These are phyloP conservation scores for Trypanosoma theileri DNA, from an alignment of 208 protist genomes.

Conservation along the genomic window DNA sequence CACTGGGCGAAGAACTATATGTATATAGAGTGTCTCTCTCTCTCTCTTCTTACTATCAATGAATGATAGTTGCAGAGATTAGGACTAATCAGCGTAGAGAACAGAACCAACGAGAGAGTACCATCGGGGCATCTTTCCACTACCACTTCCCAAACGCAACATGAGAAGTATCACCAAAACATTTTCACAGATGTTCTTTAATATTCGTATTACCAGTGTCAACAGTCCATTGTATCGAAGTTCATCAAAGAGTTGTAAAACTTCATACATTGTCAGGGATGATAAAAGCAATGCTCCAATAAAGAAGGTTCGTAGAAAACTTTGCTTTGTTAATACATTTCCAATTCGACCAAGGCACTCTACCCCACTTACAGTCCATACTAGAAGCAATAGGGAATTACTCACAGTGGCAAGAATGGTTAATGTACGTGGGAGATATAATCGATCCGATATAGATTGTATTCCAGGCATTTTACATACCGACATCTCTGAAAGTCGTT, in stretches of 20 bases:
- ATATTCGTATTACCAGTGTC: not conserved
- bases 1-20: too few relatives aligned
- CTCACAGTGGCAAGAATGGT: slow-evolving; percentile 9
- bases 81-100: not conserved
- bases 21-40: too few relatives aligned
- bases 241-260: slow-evolving; percentile 18
- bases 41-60: too few relatives aligned
- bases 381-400: slow-evolving; percentile 7
- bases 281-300: slow-evolving; percentile 6
- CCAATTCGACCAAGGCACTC: slow-evolving; percentile 19
- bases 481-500: slow-evolving; percentile 14
- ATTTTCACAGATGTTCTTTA: slow-evolving; percentile 20
- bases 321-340: slow-evolving; percentile 23
- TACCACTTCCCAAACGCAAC: slow-evolving; percentile 10
- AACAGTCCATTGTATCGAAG: slow-evolving; percentile 27
- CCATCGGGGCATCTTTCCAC: slow-evolving; percentile 18
- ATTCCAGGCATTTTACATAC: slow-evolving; percentile 3
- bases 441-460: not conserved
- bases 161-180: slow-evolving; percentile 12
- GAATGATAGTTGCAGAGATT: too few relatives aligned
- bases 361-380: slow-evolving; percentile 19
- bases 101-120: not conserved
- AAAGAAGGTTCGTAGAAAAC: slow-evolving; percentile 12
- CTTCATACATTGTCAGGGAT: slow-evolving; percentile 10
- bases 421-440: slow-evolving; percentile 19